phyloP scores from a whole-genome alignment of 202 grass and related monocot species.

The Carex sylvatica region DNA sequence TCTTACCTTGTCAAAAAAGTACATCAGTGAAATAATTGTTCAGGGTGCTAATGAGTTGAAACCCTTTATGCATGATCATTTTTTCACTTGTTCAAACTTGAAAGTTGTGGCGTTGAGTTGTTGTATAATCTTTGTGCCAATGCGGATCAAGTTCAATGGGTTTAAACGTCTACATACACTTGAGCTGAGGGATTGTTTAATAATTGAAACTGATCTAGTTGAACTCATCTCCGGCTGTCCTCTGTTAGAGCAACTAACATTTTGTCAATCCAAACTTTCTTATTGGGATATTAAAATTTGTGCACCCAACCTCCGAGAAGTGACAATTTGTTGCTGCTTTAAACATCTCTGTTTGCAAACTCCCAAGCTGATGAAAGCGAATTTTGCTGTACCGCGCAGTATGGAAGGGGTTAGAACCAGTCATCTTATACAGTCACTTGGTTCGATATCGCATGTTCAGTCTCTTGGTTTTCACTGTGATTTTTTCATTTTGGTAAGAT shows the following conservation, averaged over 20 bases:
- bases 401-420: background rate
- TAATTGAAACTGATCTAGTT: no score
- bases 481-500: background rate
- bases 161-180: no score
- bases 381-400: background rate
- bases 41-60: background rate
- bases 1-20: background rate
- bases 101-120: background rate
- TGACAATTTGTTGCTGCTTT: background rate
- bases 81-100: background rate
- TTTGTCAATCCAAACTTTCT: background rate
- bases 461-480: background rate
- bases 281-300: background rate
- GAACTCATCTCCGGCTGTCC: background rate
- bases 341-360: background rate
- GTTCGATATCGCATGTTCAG: background rate
- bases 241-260: background rate
- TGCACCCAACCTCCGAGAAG: background rate
- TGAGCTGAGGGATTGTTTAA: background rate
- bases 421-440: background rate
- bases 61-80: background rate
- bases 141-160: no score
- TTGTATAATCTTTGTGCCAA: background rate
- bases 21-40: background rate
- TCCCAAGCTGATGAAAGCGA: background rate